phyloP scores from a whole-genome alignment of 768 basidiomycete species.

The Boletus eberwhitei region DNA sequence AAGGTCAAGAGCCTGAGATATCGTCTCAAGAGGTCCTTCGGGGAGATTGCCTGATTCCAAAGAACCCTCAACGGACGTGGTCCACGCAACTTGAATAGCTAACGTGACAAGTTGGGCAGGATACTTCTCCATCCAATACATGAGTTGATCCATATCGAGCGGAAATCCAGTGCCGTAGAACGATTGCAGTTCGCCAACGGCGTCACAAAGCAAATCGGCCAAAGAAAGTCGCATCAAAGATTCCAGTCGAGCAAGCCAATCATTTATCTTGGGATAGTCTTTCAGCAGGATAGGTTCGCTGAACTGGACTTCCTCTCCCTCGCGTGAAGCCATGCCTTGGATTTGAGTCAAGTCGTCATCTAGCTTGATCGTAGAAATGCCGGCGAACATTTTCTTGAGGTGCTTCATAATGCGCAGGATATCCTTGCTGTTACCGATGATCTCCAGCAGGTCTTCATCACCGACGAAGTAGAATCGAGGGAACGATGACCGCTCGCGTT shows the following conservation, averaged over 20 bases:
- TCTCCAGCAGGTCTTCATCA: constrained; percentile 97
- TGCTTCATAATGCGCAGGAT: constrained; percentile 98
- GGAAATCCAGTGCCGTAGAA: constrained; percentile 71
- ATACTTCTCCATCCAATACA: constrained; percentile 90
- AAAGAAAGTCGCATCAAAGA: constrained; percentile 90
- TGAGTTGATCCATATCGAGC: constrained; percentile 64
- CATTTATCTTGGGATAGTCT: constrained; percentile 96
- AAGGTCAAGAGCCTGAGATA: constrained; percentile 82
- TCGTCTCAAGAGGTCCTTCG: constrained; percentile 65
- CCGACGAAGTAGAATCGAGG: constrained; percentile 99
- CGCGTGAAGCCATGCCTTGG: constrained; percentile 90
- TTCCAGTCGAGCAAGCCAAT: constrained; percentile 93
- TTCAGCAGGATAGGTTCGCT: constrained; percentile 80
- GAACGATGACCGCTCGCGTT: constrained; percentile 95
- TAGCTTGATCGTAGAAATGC: constrained; percentile 83
- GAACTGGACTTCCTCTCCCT: constrained; percentile 92
- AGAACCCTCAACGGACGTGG: constrained; percentile 70
- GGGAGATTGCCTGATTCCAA: constrained; percentile 56
- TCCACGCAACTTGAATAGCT: constrained; percentile 96
- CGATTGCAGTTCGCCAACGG: constrained; percentile 72
- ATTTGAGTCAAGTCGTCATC: constrained; percentile 88
- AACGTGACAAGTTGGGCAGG: constrained; percentile 96
- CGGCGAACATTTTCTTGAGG: constrained; percentile 99
- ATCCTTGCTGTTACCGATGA: constrained; percentile 99
- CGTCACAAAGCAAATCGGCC: constrained; percentile 74